Evolutionary conservation across 805 yeast species (phyloP).

Genomic region (Lipomyces orientalis): DNA sequence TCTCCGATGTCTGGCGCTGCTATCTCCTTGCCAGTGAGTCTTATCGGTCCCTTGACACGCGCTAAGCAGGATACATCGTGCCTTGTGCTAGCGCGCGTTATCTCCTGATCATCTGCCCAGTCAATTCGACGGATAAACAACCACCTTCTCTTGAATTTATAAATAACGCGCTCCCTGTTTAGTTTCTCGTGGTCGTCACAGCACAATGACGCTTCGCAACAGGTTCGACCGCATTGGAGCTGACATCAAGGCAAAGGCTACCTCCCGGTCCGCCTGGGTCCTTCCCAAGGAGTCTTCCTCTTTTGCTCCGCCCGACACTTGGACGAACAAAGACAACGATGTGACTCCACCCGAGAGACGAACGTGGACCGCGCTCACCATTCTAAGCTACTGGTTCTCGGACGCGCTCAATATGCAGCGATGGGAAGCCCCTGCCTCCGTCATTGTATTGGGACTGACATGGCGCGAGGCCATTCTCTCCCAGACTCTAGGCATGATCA

Average conservation of each 20-base stretch:
- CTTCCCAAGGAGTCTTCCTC: constrained; percentile 39
- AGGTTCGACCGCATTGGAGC: constrained; percentile 15
- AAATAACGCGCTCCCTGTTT: background rate
- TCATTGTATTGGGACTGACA: constrained; percentile 35
- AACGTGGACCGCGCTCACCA: constrained; percentile 34
- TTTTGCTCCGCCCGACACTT: constrained; percentile 38
- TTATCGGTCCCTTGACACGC: background rate
- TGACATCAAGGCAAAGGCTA: constrained; percentile 32
- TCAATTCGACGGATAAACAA: background rate
- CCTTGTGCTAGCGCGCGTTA: background rate
- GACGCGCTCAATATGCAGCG: constrained; percentile 37
- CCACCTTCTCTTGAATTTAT: background rate
- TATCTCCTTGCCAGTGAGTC: background rate
- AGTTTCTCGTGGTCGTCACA: background rate
- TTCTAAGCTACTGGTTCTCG: constrained; percentile 37
- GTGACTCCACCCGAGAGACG: constrained; percentile 34
- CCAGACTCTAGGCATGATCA: constrained; percentile 39
- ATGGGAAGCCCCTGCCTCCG: constrained; percentile 36
- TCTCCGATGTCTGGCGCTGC: background rate
- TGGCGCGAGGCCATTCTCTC: constrained; percentile 37
- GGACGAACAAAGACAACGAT: constrained; percentile 40
- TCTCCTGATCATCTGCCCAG: background rate
- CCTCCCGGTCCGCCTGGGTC: constrained; percentile 37
- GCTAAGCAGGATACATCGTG: background rate
- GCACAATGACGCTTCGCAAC: constrained; percentile 4